Evolutionary conservation across 129 eudicot genomes (phyloP).

Genomic region (Cynara cardunculus): DNA sequence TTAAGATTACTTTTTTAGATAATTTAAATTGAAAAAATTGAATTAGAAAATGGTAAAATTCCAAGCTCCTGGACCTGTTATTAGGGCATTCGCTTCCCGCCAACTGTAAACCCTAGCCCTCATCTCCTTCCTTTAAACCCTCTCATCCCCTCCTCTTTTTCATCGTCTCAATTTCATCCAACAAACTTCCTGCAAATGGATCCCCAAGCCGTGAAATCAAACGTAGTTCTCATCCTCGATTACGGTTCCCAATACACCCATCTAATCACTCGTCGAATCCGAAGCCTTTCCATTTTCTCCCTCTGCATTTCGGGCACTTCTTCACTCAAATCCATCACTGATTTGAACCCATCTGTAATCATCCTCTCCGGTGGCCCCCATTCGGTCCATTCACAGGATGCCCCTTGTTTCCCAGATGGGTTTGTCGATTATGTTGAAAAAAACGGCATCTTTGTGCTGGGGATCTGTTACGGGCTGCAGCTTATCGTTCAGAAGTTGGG

Average conservation of each 20-base stretch:
- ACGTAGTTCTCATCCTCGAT: conserved; percentile 71
- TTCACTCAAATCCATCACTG: conserved; percentile 58
- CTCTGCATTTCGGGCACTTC: conserved; percentile 82
- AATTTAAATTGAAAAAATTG: too few relatives aligned
- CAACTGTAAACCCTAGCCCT: conserved; percentile 29
- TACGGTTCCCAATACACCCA: conserved; percentile 95
- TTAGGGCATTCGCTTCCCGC: conserved; percentile 21
- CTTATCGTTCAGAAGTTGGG: conserved; percentile 80
- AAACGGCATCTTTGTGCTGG: conserved; percentile 55
- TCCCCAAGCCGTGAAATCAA: conserved; percentile 50
- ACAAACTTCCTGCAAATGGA: conserved; percentile 39
- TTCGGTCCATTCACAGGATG: conserved; percentile 59
- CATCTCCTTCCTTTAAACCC: conserved; percentile 24
- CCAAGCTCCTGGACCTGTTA: not conserved
- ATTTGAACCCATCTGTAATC: conserved; percentile 65
- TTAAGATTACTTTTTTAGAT: too few relatives aligned
- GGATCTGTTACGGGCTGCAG: conserved; percentile 85
- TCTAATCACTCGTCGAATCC: conserved; percentile 82
- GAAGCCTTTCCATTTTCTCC: conserved; percentile 66
- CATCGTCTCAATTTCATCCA: not conserved
- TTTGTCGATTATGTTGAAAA: conserved; percentile 65
- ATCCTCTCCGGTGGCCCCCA: conserved; percentile 94
- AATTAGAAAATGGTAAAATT: too few relatives aligned
- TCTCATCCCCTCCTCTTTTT: not conserved
- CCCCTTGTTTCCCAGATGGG: conserved; percentile 74